phyloP scores from a whole-genome alignment of 805 yeast species.

The Metschnikowia koreensis region DNA sequence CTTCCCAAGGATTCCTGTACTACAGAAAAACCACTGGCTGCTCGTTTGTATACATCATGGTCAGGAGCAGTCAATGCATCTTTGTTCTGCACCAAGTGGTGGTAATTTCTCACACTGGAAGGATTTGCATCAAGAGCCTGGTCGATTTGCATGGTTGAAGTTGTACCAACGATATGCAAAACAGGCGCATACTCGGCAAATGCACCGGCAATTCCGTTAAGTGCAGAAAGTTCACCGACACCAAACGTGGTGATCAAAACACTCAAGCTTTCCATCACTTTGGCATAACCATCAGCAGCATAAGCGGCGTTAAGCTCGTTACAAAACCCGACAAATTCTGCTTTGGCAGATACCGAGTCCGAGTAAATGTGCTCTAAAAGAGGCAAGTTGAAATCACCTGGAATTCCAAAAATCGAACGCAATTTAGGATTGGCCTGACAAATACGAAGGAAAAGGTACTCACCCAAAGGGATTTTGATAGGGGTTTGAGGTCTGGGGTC shows the following conservation, averaged over 20 bases:
- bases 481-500: neutral
- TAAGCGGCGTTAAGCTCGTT: slow-evolving; percentile 89
- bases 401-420: slow-evolving; percentile 67
- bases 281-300: slow-evolving; percentile 86
- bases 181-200: slow-evolving; percentile 79
- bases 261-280: slow-evolving; percentile 56
- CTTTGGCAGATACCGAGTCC: slow-evolving; percentile 35
- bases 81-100: slow-evolving; percentile 59
- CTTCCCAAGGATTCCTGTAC: slow-evolving; percentile 37
- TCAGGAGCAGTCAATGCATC: slow-evolving; percentile 55
- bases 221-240: slow-evolving; percentile 84
- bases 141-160: slow-evolving; percentile 23
- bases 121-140: slow-evolving; percentile 19
- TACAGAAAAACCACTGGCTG: slow-evolving; percentile 60
- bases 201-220: slow-evolving; percentile 81
- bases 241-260: slow-evolving; percentile 75
- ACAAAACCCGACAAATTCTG: slow-evolving; percentile 78
- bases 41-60: slow-evolving; percentile 61
- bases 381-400: slow-evolving; percentile 72
- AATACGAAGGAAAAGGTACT: slow-evolving; percentile 60
- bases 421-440: slow-evolving; percentile 49
- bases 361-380: slow-evolving; percentile 67
- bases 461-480: slow-evolving; percentile 53
- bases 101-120: slow-evolving; percentile 32
- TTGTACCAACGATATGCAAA: slow-evolving; percentile 80